Evolutionary conservation across 2,329 filamentous ascomycete species (phyloP), one percentile per base, ranked within the genome.

Genomic region (Mycosphaerelloides madeirae): DNA sequence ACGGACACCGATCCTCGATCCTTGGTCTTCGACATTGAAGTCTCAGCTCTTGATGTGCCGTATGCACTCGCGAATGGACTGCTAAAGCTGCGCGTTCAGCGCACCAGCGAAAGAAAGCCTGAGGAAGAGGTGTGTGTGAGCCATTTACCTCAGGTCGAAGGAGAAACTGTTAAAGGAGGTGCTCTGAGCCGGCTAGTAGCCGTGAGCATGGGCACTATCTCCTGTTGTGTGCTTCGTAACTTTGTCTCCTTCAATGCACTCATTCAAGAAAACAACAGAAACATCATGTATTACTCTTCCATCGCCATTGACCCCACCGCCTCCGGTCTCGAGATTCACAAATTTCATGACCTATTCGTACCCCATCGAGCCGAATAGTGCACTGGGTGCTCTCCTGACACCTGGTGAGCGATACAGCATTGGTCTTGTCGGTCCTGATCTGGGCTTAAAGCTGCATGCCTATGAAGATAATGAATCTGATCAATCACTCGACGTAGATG

Each of bases 31-130:
- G 19, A 47, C 19, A 52, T 39, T 15, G 29, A 35, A 16, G 11
- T 32, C 14, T 50, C 50, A 16, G 29, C 46, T 7, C 39, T 53
- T 7, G 50, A 54, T 29, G 50, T 54, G 12, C 50, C 52, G 11
- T 46, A 50, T 32, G 50, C 52, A 18, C 44, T 54, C 16, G 44
- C 47, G 29, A 42, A 49, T 15, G 42, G 44, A 3, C 33, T 50
- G 38, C 46, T 54, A n/a, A 46, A 31, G 6, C 31, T 54, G 11
- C 36, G 38, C 28, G 44, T 22, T 36, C 28, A 37, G 12, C 9
- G 13, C 28, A 18, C 29, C 3, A 12, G 13, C 6, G 19, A 19
- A 16, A 6, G 22, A 25, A 9, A 25, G 22, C 22, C 22, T 6
- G 22, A 9, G 9, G 22, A 25, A 5, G 22, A 6, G 9, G 22